phyloP scores from a whole-genome alignment of 2,329 filamentous ascomycete genomes.

The Cadophora luteo-olivacea region DNA sequence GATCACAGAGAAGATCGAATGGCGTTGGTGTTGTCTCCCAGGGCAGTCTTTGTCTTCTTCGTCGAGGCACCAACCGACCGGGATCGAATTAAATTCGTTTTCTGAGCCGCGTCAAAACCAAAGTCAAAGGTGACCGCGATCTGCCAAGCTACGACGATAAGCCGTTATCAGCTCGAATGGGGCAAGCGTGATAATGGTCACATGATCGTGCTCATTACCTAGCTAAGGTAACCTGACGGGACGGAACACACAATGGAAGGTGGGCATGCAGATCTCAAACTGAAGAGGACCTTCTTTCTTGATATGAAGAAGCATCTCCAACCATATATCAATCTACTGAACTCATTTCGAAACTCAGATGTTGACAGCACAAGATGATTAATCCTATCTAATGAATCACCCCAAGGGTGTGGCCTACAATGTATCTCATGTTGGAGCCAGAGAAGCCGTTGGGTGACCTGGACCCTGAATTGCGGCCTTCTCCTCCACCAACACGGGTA shows the following conservation, averaged over 20 bases:
- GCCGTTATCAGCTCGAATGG: neutral
- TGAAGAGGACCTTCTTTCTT: no score
- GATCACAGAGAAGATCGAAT: slow-evolving; percentile 2
- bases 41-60: neutral
- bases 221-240: no score
- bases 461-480: neutral
- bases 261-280: no score
- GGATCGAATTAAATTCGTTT: neutral
- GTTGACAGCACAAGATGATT: no score
- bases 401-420: neutral
- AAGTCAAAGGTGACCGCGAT: neutral
- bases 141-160: neutral
- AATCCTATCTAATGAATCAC: no score
- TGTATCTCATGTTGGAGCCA: neutral
- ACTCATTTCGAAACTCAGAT: no score
- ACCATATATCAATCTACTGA: no score
- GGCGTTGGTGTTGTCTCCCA: neutral
- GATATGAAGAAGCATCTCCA: no score
- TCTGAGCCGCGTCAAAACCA: neutral
- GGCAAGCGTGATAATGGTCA: neutral
- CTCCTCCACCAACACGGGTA: neutral
- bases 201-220: no score
- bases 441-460: neutral
- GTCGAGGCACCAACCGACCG: neutral
- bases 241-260: no score